Conservation (phyloP, 164 flowering plant genomes). For the Stephania yunnanensis region DNA sequence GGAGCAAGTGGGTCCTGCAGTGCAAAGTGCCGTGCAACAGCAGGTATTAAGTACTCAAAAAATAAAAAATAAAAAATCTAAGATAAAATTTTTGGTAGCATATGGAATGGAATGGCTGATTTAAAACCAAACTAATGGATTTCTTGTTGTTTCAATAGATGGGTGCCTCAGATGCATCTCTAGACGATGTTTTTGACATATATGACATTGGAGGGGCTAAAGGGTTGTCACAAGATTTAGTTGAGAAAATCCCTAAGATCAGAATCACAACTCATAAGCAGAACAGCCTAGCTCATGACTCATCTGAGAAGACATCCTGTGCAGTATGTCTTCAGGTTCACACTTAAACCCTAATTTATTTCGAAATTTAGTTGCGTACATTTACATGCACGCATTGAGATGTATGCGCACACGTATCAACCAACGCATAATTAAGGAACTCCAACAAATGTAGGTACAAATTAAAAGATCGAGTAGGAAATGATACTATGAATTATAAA, state of each 20-base stretch:
- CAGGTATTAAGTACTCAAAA: slow-evolving; percentile 40
- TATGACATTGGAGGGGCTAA: slow-evolving; percentile 60
- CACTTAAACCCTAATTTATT: not conserved
- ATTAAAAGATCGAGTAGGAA: too few species aligned
- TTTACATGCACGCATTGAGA: too few species aligned
- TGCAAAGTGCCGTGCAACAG: slow-evolving; percentile 75
- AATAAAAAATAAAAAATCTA: not conserved
- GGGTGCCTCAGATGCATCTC: slow-evolving; percentile 55
- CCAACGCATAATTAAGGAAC: too few species aligned
- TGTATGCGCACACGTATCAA: too few species aligned
- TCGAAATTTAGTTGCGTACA: too few species aligned
- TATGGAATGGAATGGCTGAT: not conserved
- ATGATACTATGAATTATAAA: too few species aligned
- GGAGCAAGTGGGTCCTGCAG: slow-evolving; percentile 72
- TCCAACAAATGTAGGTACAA: too few species aligned
- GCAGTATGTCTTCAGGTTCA: slow-evolving; percentile 79
- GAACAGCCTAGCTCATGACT: slow-evolving; percentile 34
- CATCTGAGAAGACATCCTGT: slow-evolving; percentile 61
- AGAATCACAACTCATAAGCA: slow-evolving; percentile 35
- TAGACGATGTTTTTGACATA: slow-evolving; percentile 54
- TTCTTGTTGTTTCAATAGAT: slow-evolving; percentile 35
- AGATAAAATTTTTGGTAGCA: not conserved
- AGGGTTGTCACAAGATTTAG: slow-evolving; percentile 58
- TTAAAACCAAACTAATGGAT: not conserved
- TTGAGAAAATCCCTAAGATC: slow-evolving; percentile 66